Percentiles rank a stretch among this genome's conserved stretches.
Evolutionary conservation across 75 land plant genomes (phyloP).

Genomic region (Selaginella tamariscina): DNA sequence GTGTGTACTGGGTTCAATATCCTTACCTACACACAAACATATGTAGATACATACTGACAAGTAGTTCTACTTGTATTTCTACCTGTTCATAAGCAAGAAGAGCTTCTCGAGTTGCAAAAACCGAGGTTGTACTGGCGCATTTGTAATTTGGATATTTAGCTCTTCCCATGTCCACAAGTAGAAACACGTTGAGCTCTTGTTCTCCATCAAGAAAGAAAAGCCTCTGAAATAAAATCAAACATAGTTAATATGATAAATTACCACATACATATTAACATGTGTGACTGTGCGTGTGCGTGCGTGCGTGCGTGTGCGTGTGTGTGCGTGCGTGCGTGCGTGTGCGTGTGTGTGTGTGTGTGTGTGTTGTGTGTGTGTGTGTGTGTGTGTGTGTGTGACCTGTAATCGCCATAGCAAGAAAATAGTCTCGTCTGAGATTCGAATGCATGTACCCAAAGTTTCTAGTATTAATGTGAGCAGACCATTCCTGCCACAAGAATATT

Average conservation of each 20-base stretch:
- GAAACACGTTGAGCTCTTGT: slow-evolving; percentile 74
- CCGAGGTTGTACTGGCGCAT: slow-evolving; percentile 33
- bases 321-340: not conserved
- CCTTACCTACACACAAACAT: too few species aligned
- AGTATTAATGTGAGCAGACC: not conserved
- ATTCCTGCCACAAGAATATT: not conserved
- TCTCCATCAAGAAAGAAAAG: slow-evolving; percentile 84
- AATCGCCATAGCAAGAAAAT: slow-evolving; percentile 65
- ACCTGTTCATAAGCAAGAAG: slow-evolving; percentile 88
- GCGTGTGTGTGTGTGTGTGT: not conserved
- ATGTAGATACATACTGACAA: too few species aligned
- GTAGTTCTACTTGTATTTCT: too few species aligned
- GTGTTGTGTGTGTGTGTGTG: too few species aligned
- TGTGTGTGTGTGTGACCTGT: slow-evolving; percentile 34
- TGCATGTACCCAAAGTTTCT: slow-evolving; percentile 30
- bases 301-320: too few species aligned
- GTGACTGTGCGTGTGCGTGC: too few species aligned
- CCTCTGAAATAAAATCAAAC: slow-evolving; percentile 44
- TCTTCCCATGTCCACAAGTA: slow-evolving; percentile 74
- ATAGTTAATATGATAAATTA: not conserved
- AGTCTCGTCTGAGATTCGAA: slow-evolving; percentile 44
- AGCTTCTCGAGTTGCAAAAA: slow-evolving; percentile 41
- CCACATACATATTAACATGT: not conserved
- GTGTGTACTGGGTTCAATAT: too few species aligned
- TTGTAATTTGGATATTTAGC: slow-evolving; percentile 68